Evolutionary conservation across 768 basidiomycete genomes (phyloP).

Genomic region (Pisolithus microcarpus): DNA sequence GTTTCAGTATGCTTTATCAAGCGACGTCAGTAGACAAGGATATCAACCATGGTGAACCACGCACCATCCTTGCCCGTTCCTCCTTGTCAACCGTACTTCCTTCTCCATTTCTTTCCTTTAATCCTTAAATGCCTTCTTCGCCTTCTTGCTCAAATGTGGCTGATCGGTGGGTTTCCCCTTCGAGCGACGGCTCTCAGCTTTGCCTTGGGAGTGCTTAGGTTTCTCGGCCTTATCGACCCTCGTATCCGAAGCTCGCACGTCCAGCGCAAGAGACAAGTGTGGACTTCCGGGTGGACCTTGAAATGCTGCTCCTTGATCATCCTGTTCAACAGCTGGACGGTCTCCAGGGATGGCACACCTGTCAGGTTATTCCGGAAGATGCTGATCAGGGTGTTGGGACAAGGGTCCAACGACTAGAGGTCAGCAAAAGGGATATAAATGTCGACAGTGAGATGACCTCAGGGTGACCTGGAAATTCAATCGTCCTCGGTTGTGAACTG

Average conservation of each 20-base stretch:
- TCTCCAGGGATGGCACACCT: conserved; percentile 76
- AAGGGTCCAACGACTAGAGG: conserved; percentile 81
- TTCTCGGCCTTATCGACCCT: conserved; percentile 50
- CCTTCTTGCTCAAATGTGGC: conserved; percentile 88
- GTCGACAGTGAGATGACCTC: no score
- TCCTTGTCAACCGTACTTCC: conserved; percentile 68
- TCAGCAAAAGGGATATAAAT: no score
- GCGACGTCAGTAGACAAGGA: conserved; percentile 11
- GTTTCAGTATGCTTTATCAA: no score
- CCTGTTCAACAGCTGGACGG: conserved; percentile 84
- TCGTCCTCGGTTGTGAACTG: no score
- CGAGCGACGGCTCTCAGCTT: conserved; percentile 18
- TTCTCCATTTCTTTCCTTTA: conserved; percentile 64
- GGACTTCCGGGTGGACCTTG: conserved; percentile 82
- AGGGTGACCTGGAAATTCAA: no score
- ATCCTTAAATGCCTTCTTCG: conserved; percentile 74
- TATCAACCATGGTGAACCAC: conserved; percentile 27
- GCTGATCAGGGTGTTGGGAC: conserved; percentile 70
- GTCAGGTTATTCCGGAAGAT: conserved; percentile 81
- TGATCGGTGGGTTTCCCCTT: conserved; percentile 49
- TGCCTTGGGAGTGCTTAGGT: conserved; percentile 38
- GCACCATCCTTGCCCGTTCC: conserved; percentile 73
- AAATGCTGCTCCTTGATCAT: conserved; percentile 95
- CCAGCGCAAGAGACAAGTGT: conserved; percentile 75
- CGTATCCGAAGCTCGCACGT: conserved; percentile 68